These are phyloP conservation scores for Fraxinus floribunda DNA, from an alignment of 305 asterid genomes.

Conservation along the genomic window DNA sequence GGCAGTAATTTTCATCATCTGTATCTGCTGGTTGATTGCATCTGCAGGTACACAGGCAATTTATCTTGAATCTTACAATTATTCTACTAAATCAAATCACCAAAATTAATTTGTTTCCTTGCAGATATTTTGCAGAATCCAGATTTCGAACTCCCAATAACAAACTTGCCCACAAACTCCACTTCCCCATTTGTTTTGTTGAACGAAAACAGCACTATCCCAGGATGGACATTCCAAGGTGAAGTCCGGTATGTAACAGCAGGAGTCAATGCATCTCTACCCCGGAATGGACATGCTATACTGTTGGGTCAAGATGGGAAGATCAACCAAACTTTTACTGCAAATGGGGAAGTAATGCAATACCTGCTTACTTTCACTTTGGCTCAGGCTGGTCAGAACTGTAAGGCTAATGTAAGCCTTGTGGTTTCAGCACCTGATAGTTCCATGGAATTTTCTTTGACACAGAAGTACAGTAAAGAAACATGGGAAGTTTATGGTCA, in stretches of 20 bases:
- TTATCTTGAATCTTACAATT: not conserved
- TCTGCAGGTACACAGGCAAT: slow-evolving; percentile 39
- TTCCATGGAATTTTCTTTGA: slow-evolving; percentile 38
- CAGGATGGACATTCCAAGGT: slow-evolving; percentile 63
- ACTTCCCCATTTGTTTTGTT: slow-evolving; percentile 30
- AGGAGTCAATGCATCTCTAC: slow-evolving; percentile 28
- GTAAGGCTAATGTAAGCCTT: slow-evolving; percentile 50
- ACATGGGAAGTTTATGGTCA: slow-evolving; percentile 55
- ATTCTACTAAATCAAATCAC: not conserved
- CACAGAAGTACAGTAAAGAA: slow-evolving; percentile 34
- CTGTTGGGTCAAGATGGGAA: slow-evolving; percentile 54
- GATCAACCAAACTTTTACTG: slow-evolving; percentile 57
- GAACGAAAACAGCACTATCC: slow-evolving; percentile 44
- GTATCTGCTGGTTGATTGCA: slow-evolving; percentile 27
- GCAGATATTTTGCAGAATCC: slow-evolving; percentile 56
- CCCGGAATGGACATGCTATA: slow-evolving; percentile 48
- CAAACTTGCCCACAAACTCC: slow-evolving; percentile 40
- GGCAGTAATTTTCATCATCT: slow-evolving; percentile 21
- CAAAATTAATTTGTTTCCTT: not conserved
- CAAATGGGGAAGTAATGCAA: slow-evolving; percentile 32
- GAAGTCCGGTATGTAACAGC: slow-evolving; percentile 36
- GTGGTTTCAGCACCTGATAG: slow-evolving; percentile 60
- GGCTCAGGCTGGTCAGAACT: slow-evolving; percentile 32
- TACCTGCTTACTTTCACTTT: slow-evolving; percentile 52
- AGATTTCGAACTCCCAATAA: slow-evolving; percentile 54